A percentile compares a stretch with the other conserved stretches of the same genome.
These are phyloP conservation scores for cucumber (Cucumis sativus) DNA, from an alignment of 306 rosid genomes.

Conservation along the genomic window Cucumber_9930_V3 NC_026659.2:15008501-15009000, in stretches of 20 bases:
- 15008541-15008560: background rate
- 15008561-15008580: background rate
- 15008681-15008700: background rate
- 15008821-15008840: too few species aligned
- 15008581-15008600: background rate
- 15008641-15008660: background rate
- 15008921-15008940: too few species aligned
- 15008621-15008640: background rate
- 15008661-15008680: conserved; percentile 4
- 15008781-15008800: too few species aligned
- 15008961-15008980: too few species aligned
- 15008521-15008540: conserved; percentile 16
- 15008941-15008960: too few species aligned
- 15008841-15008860: too few species aligned
- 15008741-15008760: background rate
- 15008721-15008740: background rate
- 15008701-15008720: background rate
- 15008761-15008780: background rate
- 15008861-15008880: too few species aligned
- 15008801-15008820: too few species aligned
- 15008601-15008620: background rate
- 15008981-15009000: too few species aligned
- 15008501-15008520: conserved; percentile 10
- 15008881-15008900: too few species aligned
- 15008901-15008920: too few species aligned